These are phyloP conservation scores for Tympanopsis confertula DNA, from an alignment of 2,329 filamentous ascomycete species.

Conservation along the genomic window DNA sequence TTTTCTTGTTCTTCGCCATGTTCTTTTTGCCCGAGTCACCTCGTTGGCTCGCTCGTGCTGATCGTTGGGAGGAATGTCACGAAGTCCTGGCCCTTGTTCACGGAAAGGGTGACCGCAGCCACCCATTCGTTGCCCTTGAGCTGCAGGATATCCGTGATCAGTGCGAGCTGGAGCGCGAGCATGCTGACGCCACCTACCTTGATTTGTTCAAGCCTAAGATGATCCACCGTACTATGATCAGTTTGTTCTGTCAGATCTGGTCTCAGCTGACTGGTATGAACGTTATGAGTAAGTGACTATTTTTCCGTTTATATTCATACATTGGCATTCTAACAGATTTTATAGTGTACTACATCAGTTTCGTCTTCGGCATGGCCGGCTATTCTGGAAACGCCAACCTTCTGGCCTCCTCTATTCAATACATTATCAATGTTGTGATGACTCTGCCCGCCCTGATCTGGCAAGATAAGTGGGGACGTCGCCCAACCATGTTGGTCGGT, in stretches of 20 bases:
- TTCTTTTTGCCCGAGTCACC: slow-evolving; percentile 34
- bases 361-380: slow-evolving; percentile 64
- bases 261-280: slow-evolving; percentile 69
- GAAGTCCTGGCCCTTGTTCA: slow-evolving; percentile 43
- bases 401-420: slow-evolving; percentile 58
- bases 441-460: slow-evolving; percentile 65
- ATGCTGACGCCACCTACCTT: slow-evolving; percentile 57
- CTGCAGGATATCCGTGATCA: slow-evolving; percentile 62
- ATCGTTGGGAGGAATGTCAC: slow-evolving; percentile 30
- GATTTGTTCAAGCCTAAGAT: slow-evolving; percentile 66
- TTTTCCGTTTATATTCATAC: slow-evolving; percentile 5
- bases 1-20: slow-evolving; percentile 27
- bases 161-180: slow-evolving; percentile 61
- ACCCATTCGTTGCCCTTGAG: slow-evolving; percentile 56
- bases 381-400: slow-evolving; percentile 46
- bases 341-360: slow-evolving; percentile 54
- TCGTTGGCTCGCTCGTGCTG: slow-evolving; percentile 36
- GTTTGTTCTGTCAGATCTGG: slow-evolving; percentile 66
- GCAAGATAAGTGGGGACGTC: slow-evolving; percentile 68
- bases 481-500: slow-evolving; percentile 53
- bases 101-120: slow-evolving; percentile 50
- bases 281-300: slow-evolving; percentile 41
- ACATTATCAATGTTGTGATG: slow-evolving; percentile 71
- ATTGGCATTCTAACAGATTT: background rate
- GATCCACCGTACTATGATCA: slow-evolving; percentile 62